Evolutionary conservation across 2,329 filamentous ascomycete genomes (phyloP), one percentile per base, ranked within the genome.

Genomic region (Pseudocercospora crystallina): DNA sequence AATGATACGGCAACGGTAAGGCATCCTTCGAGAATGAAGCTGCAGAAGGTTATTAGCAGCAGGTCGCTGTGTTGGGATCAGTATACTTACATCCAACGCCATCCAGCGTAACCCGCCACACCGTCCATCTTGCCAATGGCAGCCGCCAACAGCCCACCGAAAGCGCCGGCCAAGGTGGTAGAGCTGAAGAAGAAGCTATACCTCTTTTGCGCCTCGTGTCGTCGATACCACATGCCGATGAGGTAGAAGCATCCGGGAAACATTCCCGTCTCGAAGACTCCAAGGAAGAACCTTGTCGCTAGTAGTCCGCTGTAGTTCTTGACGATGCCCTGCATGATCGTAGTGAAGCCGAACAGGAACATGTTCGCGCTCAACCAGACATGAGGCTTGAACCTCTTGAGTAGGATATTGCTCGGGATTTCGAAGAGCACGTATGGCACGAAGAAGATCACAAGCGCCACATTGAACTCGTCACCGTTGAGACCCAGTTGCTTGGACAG

Each of bases 171-270:
- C 3, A 92, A 75, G 0, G 85, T 87, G 0, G 88, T 91, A 26
- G 80, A 89, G 64, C 82, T 85, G 76, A 97, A 97, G 78, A 97
- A 97, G 76, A 97, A 91, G 12, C 85, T 88, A 73, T 91, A 96
- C 29, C 94, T 84, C 64, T 90, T 89, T 71, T 97, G 92, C 2
- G 91, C 90, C 72, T 97, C 94, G 38, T 78, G 77, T 53, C 92
- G 83, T 53, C 85, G 84, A 63, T 97, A 99, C 90, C 88, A 95
- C 85, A 92, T 92, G 51, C 88, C 57, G 8, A 59, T 59, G 5
- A 61, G 50, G 31, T 63, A 61, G 45, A 64, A 63, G 53, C 83
- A 86, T 31, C 85, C 86, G 2, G 86, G 86, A 59, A 89, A 89
- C 76, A 79, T 77, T 47, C 75, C 75, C 0, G 73, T 64, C 45